These are phyloP conservation scores for Lolium rigidum DNA, from an alignment of 176 grass and related monocot species.

Conservation along the genomic window DNA sequence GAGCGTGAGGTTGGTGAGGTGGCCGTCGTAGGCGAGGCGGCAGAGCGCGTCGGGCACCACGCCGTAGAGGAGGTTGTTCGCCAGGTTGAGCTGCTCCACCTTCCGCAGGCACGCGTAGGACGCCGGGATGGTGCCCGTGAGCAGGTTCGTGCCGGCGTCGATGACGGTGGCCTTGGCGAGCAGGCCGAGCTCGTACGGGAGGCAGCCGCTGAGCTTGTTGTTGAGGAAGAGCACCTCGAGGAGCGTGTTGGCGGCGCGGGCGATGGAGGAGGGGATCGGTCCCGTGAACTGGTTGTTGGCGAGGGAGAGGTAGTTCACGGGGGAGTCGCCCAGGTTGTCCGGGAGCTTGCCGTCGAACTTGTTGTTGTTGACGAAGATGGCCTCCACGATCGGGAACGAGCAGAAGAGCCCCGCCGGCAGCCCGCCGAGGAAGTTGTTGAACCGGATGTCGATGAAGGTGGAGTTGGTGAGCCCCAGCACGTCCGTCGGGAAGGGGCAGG, in stretches of 20 bases:
- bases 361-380: conserved; percentile 97
- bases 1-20: conserved; percentile 76
- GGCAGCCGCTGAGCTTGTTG: conserved; percentile 85
- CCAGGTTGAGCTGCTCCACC: conserved; percentile 89
- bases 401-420: conserved; percentile 61
- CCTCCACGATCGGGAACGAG: conserved; percentile 54
- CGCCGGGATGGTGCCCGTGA: conserved; percentile 78
- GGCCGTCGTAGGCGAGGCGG: conserved; percentile 51
- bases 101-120: conserved; percentile 78
- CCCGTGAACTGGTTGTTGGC: conserved; percentile 87
- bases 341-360: conserved; percentile 57
- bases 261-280: conserved; percentile 75
- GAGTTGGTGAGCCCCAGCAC: conserved; percentile 60
- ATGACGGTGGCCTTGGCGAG: conserved; percentile 81
- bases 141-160: conserved; percentile 81
- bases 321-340: conserved; percentile 67
- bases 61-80: conserved; percentile 72
- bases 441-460: conserved; percentile 89
- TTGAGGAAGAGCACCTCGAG: conserved; percentile 90
- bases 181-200: conserved; percentile 80
- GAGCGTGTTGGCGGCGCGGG: conserved; percentile 49
- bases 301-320: conserved; percentile 76
- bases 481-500: conserved; percentile 47
- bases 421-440: conserved; percentile 55
- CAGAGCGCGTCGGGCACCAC: conserved; percentile 84